Percentiles rank a stretch among this genome's conserved stretches.
phyloP scores from a whole-genome alignment of 352 stramenopile species.

The Aphanomyces stellatus region DNA sequence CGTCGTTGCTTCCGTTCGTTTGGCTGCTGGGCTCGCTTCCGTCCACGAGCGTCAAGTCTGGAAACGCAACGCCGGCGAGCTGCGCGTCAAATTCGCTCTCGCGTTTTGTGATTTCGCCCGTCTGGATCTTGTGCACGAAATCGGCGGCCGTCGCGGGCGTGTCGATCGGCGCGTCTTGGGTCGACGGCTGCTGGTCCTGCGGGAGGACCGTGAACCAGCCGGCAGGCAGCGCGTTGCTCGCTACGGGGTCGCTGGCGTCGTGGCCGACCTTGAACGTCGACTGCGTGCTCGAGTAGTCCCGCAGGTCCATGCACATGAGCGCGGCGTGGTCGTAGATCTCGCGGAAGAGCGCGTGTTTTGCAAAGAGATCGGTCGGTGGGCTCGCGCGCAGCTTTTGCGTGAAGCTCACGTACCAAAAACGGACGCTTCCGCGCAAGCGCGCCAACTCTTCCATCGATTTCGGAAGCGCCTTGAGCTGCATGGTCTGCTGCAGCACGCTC shows the following conservation, averaged over 20 bases:
- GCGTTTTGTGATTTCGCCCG: background rate
- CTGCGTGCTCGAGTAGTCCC: conserved; percentile 69
- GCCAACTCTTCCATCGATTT: background rate
- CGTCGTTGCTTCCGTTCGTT: background rate
- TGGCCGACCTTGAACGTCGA: conserved; percentile 67
- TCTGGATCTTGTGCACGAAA: background rate
- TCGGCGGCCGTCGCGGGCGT: background rate
- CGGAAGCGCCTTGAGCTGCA: background rate
- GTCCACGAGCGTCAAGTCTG: background rate
- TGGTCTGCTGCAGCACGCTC: background rate
- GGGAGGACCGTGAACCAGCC: conserved; percentile 74
- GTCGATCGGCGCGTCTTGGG: background rate
- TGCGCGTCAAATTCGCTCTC: background rate
- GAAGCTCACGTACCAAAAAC: conserved; percentile 7
- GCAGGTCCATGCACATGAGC: conserved; percentile 47
- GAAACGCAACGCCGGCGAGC: background rate
- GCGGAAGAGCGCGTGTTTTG: conserved; percentile 70
- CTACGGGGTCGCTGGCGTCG: conserved; percentile 49
- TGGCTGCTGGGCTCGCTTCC: background rate
- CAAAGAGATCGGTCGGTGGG: conserved; percentile 67
- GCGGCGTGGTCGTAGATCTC: conserved; percentile 73
- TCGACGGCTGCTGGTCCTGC: background rate
- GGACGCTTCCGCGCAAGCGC: background rate
- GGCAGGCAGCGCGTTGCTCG: conserved; percentile 58
- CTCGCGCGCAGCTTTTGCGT: conserved; percentile 45